phyloP scores from a whole-genome alignment of 2,329 filamentous ascomycete genomes.

The Neonectria coccinea region DNA sequence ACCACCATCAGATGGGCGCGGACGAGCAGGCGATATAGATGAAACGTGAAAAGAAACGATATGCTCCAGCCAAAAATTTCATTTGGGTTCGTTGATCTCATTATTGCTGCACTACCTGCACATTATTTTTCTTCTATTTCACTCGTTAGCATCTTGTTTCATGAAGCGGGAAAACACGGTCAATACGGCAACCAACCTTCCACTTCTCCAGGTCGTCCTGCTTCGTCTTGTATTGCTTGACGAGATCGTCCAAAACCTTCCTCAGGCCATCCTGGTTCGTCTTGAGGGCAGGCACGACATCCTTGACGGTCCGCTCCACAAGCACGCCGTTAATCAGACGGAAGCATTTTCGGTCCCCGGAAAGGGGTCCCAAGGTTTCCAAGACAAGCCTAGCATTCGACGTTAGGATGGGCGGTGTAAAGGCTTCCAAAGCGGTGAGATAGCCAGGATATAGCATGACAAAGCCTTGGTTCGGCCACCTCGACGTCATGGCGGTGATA shows the following conservation, averaged over 20 bases:
- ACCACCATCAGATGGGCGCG: constrained; percentile 9
- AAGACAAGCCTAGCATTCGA: constrained; percentile 79
- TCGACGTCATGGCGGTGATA: constrained; percentile 33
- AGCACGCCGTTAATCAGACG: constrained; percentile 98
- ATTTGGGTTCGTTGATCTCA: constrained; percentile 37
- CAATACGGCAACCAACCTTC: constrained; percentile 75
- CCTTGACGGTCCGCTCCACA: constrained; percentile 92
- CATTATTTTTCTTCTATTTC: constrained; percentile 85
- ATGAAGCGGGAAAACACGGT: background rate
- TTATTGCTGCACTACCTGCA: constrained; percentile 84
- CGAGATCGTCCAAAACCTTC: constrained; percentile 92
- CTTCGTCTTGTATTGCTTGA: constrained; percentile 96
- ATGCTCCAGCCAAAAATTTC: constrained; percentile 16
- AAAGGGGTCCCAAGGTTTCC: constrained; percentile 87
- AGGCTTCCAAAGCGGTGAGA: constrained; percentile 53
- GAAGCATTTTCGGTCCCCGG: constrained; percentile 93
- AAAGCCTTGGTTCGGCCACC: constrained; percentile 25
- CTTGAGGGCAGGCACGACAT: constrained; percentile 89
- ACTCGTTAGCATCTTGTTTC: constrained; percentile 28
- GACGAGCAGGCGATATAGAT: background rate
- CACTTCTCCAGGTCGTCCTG: constrained; percentile 97
- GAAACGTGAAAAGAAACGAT: constrained; percentile 7
- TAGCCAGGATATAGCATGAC: constrained; percentile 31
- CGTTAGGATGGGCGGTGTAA: constrained; percentile 42
- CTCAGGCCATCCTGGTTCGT: constrained; percentile 95